These are phyloP conservation scores for Suillus tomentosus DNA, from an alignment of 768 basidiomycete species.

Conservation along the genomic window DNA sequence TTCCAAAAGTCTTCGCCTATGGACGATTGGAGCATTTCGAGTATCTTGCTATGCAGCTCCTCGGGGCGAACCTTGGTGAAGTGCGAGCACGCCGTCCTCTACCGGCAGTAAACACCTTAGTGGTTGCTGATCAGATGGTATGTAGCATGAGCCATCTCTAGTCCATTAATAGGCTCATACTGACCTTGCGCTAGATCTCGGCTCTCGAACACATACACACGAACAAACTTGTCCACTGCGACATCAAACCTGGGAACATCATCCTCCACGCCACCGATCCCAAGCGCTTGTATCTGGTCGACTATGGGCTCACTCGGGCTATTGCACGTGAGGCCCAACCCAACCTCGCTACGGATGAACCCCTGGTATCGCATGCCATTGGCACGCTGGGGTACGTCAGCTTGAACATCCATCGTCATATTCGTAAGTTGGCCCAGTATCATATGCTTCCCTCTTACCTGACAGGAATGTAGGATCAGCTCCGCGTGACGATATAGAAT, in stretches of 20 bases:
- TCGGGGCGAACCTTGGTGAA: conserved; percentile 17
- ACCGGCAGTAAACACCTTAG: background rate
- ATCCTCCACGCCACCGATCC: background rate
- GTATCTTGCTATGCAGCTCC: conserved; percentile 32
- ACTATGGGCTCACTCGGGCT: background rate
- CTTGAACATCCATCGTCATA: background rate
- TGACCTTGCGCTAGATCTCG: background rate
- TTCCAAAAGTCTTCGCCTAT: conserved; percentile 35
- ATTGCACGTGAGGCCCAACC: background rate
- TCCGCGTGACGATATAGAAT: background rate
- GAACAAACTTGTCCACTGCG: background rate
- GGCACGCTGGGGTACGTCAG: background rate
- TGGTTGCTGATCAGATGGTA: background rate
- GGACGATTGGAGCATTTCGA: conserved; percentile 37
- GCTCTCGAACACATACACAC: background rate
- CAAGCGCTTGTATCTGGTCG: background rate
- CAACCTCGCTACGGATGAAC: background rate
- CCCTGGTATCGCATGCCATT: background rate
- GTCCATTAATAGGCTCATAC: background rate
- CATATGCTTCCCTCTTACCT: background rate
- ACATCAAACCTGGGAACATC: background rate
- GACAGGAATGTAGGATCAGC: background rate
- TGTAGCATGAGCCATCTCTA: background rate
- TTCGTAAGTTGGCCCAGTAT: background rate
- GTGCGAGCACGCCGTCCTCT: background rate